Base-by-base conservation (phyloP, 2,329 filamentous ascomycete species). In the Boeremia exigua region DNA sequence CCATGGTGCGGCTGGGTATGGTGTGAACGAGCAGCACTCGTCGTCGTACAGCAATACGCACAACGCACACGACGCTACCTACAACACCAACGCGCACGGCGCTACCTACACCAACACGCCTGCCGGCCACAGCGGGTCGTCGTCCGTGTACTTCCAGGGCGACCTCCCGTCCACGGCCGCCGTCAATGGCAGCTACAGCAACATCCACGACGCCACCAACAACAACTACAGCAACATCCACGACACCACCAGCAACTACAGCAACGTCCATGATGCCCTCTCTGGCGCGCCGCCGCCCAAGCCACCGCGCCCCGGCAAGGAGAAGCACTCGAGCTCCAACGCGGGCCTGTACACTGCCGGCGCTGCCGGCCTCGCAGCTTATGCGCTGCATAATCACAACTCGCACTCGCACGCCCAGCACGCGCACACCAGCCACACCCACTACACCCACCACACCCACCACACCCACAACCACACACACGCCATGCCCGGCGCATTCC, bases 331-430 rank as follows among this genome's bases (percentile, higher is more conserved):
- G 17, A 77, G 77, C 40, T 75, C 77, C 12, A 74, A 80, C 56
- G 64, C 75, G 51, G 78, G 78, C 40, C 61, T 81, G 23, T 80
- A 80, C 62, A 77, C 78, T 59, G 76, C 78, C 60, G 78, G 77
- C 40, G 78, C 76, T 44, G 77, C 79, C 29, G 80, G 76, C n/a
- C 66, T 79, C 27, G 80, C 78, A 38, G 79, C 78, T 4, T 80
- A 83, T 62, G 77, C 74, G 49, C 58, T 78, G 58, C 75, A 76
- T 57, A 72, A 79, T 51, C 74, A 79, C 54, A 71, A 74, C 59
- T 65, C 69, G n/a, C 61, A 72, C 50, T 55, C 19, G 42, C 12
- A 39, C 52, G 5, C 19, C 52, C 19, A 45, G 62, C 40, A 23
- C 58, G n/a, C n/a, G n/a, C n/a, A n/a, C n/a, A n/a, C n/a, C n/a